Conservation (phyloP, 192 early-diverging fungal species). For the Borealophlyctis nickersoniae region DNA sequence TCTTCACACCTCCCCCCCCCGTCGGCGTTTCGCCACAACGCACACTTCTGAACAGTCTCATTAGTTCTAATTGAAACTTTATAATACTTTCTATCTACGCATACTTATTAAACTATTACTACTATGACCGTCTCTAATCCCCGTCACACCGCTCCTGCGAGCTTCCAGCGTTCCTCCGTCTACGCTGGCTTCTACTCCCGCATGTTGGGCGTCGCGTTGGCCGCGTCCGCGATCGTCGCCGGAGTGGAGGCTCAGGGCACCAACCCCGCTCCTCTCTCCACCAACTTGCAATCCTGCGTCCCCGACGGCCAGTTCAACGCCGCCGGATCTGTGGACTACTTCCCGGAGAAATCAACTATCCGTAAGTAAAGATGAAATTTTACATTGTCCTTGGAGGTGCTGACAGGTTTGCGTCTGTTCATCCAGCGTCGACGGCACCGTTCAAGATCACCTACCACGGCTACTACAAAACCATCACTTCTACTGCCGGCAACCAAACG, state of each 20-base stretch:
- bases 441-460: slow-evolving; percentile 29
- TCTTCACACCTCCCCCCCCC: too few species aligned
- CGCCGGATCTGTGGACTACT: too few species aligned
- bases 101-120: too few species aligned
- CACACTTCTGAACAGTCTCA: too few species aligned
- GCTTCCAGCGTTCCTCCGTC: too few species aligned
- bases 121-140: too few species aligned
- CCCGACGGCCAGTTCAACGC: neutral
- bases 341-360: slow-evolving; percentile 30
- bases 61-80: too few species aligned
- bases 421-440: neutral
- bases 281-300: neutral
- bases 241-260: neutral
- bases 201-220: neutral
- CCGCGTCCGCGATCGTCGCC: neutral
- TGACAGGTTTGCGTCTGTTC: neutral
- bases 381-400: slow-evolving; percentile 1
- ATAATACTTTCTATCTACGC: too few species aligned
- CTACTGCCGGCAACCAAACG: slow-evolving; percentile 29
- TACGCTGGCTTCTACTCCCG: neutral
- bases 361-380: neutral
- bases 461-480: slow-evolving; percentile 42
- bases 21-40: too few species aligned
- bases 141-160: too few species aligned
- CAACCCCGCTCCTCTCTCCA: too few species aligned